Evolutionary conservation across 257 asterid species (phyloP), one percentile per base, ranked within the genome.

Genomic region (Penstemon eatonii): DNA sequence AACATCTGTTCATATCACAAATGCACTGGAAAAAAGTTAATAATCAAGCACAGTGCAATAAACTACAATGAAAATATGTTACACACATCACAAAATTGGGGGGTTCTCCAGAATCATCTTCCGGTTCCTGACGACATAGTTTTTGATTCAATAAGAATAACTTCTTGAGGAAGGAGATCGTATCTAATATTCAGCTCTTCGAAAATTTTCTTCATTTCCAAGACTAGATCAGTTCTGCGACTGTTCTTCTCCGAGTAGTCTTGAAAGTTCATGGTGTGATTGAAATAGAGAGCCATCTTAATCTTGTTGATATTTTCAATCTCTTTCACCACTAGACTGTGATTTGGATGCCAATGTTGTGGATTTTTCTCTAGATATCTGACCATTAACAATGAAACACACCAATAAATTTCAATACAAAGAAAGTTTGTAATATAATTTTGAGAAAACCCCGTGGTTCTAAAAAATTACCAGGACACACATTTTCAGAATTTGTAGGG

Each of bases 261-360:
- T 70, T 92, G 98, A 66, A 89, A 92, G 83, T 92, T 89, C 89
- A 92, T 89, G 1, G 92, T 92, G 70, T 89, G 96, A 44, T 80
- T 89, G 80, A 89, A 82, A 45, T 36, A 81, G 56, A 91, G 58
- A 47, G 71, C 90, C 92, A 92, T 89, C 80, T 87, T 89, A 38
- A 92, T 80, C 86, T 92, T 89, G 89, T 92, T 89, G 81, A 87
- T 82, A 9, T 87, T 85, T 70, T 93, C 96, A 18, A 93, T 90
- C 82, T 90, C 99, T 83, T 84, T 88, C 72, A 90, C 97, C 45
- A 87, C 94, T 42, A 93, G 71, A 44, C 62, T 93, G 85, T 93
- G 99, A 77, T 87, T 85, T 1, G 97, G 89, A 75, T 93, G 87
- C 99, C 99, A 93, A 57, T 68, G 72, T 44, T 69, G 86, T 3